Percentiles rank a stretch among this genome's conserved stretches.
These are phyloP conservation scores for Cinchona pubescens DNA, from an alignment of 257 asterid genomes.

Conservation along the genomic window DNA sequence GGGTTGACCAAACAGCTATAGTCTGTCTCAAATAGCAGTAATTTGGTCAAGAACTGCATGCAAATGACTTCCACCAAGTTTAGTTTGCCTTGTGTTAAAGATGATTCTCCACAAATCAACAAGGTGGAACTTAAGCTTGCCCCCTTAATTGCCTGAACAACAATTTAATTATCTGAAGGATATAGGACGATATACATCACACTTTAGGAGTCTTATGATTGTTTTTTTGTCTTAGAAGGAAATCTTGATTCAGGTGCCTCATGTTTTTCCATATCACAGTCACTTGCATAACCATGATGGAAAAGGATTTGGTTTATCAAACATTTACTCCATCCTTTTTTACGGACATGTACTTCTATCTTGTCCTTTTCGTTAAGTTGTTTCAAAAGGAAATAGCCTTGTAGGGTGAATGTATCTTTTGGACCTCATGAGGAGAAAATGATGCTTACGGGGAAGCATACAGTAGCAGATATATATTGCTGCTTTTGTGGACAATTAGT, in stretches of 20 bases:
- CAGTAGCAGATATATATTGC: conserved; percentile 74
- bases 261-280: not conserved
- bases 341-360: not conserved
- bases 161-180: not conserved
- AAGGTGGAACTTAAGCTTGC: not conserved
- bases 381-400: no score
- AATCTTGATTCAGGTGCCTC: not conserved
- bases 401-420: conserved; percentile 54
- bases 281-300: not conserved
- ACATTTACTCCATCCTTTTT: not conserved
- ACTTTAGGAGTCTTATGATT: not conserved
- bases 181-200: not conserved
- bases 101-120: not conserved
- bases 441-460: conserved; percentile 82
- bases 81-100: not conserved
- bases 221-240: not conserved
- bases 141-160: not conserved
- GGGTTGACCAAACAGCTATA: not conserved
- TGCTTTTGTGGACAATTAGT: conserved; percentile 69
- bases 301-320: not conserved
- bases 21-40: not conserved
- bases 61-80: not conserved
- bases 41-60: not conserved
- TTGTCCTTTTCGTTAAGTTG: not conserved
- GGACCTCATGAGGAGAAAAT: conserved; percentile 73